Base-by-base conservation (phyloP, 169 alveolate genomes). In the Cryptosporidium felis region DNA sequence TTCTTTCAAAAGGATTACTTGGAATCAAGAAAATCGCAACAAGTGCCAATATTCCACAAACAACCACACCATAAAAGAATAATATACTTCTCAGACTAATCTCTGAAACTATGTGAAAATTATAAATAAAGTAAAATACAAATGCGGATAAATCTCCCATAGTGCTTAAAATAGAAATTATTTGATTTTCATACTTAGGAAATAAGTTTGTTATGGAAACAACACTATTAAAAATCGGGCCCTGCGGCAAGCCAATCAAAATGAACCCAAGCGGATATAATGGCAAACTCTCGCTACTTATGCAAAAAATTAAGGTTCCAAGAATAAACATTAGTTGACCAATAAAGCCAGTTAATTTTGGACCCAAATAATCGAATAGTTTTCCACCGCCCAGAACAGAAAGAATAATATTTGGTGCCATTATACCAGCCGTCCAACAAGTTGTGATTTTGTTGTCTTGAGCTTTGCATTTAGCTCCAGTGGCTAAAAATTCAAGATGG, bases 371-470 rank as follows among this genome's bases (percentile, higher is more conserved):
- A n/a, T 74, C 85, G 56, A 74, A 74, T n/a, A 74, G 21, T 53
- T 56, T 74, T 5, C 85, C 85, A 53, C 65, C 65, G 16, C 85
- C 85, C 21, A 74, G 41, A n/a, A 74, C 66, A 5, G 85, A 74
- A 16, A 74, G 59, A n/a, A 74, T 38, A 9, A 74, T 53, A 9
- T 74, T 74, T 6, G 85, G 85, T 53, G 85, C 85, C 66, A 74
- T 74, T 23, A 74, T 74, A 23, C 85, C 85, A 36, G 85, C 85
- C 6, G 85, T 74, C 85, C 85, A 74, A 18, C 85, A 74, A 36
- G 85, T 40, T 12, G 85, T 74, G 28, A 74, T 53, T 9, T 49
- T 40, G 59, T 74, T 74, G 40, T 74, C 85, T 53, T 74, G 85
- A 3, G 60, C 65, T 12, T 56, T 74, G 14, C 85, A 74, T 9